A percentile compares a stretch with the other conserved stretches of the same genome.
phyloP scores from a whole-genome alignment of 148 eudicot species.

The Vaccinium darrowii region DNA sequence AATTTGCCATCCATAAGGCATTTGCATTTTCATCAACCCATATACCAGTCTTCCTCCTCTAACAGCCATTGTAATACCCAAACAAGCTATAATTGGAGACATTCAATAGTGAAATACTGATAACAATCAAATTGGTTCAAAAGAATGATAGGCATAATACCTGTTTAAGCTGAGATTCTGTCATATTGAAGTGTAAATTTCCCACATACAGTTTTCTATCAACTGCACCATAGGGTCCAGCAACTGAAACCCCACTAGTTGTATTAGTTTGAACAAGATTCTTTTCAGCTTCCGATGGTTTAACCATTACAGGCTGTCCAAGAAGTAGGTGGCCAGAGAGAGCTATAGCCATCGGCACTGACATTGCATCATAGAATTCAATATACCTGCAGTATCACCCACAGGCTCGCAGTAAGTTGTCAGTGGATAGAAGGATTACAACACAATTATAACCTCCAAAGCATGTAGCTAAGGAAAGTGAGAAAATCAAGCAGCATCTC shows the following conservation, averaged over 20 bases:
- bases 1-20: background rate
- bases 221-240: slow-evolving; percentile 89
- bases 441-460: slow-evolving; percentile 33
- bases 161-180: slow-evolving; percentile 76
- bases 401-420: slow-evolving; percentile 18
- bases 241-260: slow-evolving; percentile 57
- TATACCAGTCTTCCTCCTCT: background rate
- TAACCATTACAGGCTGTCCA: slow-evolving; percentile 98
- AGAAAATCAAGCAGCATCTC: slow-evolving; percentile 25
- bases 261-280: slow-evolving; percentile 93
- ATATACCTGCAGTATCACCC: slow-evolving; percentile 67
- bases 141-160: background rate
- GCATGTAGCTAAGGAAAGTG: slow-evolving; percentile 31
- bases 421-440: slow-evolving; percentile 15
- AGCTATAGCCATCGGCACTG: slow-evolving; percentile 98
- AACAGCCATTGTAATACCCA: background rate
- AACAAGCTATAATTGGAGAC: background rate
- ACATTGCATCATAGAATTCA: slow-evolving; percentile 90
- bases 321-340: slow-evolving; percentile 82
- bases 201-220: slow-evolving; percentile 98
- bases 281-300: slow-evolving; percentile 99
- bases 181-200: slow-evolving; percentile 95
- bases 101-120: background rate
- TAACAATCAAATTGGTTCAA: no score
- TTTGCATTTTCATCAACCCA: background rate